A percentile compares a stretch with the other conserved stretches of the same genome.
Conservation (phyloP, 2,329 filamentous ascomycete species). For the Xylariomycetidae sp. region DNA sequence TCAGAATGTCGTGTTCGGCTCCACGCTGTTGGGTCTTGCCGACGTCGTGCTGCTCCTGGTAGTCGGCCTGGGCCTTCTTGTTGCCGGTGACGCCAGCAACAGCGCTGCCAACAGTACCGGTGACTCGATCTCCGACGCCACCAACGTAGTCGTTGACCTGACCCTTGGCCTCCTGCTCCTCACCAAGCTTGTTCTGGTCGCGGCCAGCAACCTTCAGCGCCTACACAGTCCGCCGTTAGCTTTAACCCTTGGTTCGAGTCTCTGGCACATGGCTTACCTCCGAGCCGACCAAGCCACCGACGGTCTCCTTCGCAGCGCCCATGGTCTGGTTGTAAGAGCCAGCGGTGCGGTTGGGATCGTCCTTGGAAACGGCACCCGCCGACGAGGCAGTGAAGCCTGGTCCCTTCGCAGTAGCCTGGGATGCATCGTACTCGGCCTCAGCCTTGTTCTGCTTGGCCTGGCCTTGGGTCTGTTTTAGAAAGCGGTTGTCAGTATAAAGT, state of each 20-base stretch:
- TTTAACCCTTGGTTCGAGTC: neutral
- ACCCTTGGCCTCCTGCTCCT: constrained; percentile 75
- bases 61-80: constrained; percentile 55
- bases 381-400: constrained; percentile 65
- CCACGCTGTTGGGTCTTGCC: constrained; percentile 82
- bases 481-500: constrained; percentile 9
- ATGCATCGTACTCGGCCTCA: constrained; percentile 62
- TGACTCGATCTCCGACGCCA: constrained; percentile 61
- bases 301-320: constrained; percentile 75
- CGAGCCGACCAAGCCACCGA: constrained; percentile 70
- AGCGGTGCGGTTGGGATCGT: constrained; percentile 63
- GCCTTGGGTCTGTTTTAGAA: constrained; percentile 48
- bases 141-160: constrained; percentile 69
- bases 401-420: constrained; percentile 68
- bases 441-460: constrained; percentile 60
- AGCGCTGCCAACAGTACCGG: constrained; percentile 65
- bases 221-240: too few relatives aligned
- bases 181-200: constrained; percentile 73
- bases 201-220: constrained; percentile 67
- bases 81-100: constrained; percentile 71
- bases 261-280: constrained; percentile 45
- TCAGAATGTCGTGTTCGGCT: constrained; percentile 74
- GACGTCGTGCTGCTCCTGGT: constrained; percentile 64
- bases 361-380: constrained; percentile 62
- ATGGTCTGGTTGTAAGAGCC: constrained; percentile 85